Base-by-base conservation (phyloP, 768 basidiomycete species). In the Tricholoma terreum region DNA sequence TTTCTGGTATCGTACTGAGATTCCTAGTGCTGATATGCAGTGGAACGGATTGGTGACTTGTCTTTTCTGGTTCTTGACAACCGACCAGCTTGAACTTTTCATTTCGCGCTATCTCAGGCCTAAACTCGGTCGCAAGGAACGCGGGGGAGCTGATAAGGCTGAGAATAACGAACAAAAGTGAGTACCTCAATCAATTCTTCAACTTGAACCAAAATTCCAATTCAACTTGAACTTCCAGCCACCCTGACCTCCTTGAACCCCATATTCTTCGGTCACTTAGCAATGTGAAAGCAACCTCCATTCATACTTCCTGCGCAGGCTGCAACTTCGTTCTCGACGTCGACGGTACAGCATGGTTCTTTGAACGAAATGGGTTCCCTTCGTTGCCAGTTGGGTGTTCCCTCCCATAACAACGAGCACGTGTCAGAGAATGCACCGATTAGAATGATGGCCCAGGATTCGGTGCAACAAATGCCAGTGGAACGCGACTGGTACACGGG, bases 211-310 rank as follows among this genome's bases (percentile, higher is more conserved):
- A 27, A 27, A 2, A 27, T 27, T 27, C 10, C 14, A 33, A 30
- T 30, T 42, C 45, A 15, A n/a, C 5, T 31, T 21, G 24, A 42
- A 43, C 53, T 42, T 21, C 9, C 65, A 82, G 80, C 69, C 84
- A 80, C 59, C 87, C 92, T 3, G 94, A 98, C 78, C 82, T 98
- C 3, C 80, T 87, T 53, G 85, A 90, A 71, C 94, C 94, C 0
- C 84, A 94, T 72, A 92, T 96, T 65, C 81, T 98, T 15, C 90
- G 96, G 56, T 91, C 93, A 0, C 77, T 98, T 31, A 80, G 84
- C 68, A 94, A 95, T 69, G 79, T 95, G 72, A 84, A 86, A 67
- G 78, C 81, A 9, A 72, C 77, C 19, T 89, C 88, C 7, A 72
- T 94, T 52, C 86, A 94, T 69, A 80, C 90, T 9, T 88, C 89